phyloP scores from a whole-genome alignment of 805 yeast genomes.

The Ogataea pilisensis region DNA sequence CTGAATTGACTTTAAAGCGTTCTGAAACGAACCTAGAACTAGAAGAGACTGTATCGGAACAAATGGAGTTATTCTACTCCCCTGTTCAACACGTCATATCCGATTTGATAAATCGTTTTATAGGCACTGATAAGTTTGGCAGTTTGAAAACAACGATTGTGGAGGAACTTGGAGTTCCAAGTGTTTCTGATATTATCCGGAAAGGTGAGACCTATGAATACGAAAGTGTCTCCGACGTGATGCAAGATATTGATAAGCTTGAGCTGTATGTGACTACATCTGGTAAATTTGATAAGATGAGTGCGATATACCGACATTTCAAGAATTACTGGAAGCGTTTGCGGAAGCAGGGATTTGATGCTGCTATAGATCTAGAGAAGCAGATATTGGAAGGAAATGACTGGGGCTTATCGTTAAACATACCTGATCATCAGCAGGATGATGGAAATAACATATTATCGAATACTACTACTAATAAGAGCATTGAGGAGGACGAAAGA shows the following conservation, averaged over 20 bases:
- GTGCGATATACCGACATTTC: conserved; percentile 14
- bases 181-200: conserved; percentile 24
- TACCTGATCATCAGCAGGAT: too few species aligned
- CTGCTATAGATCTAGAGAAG: conserved; percentile 8
- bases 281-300: conserved; percentile 7
- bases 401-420: too few species aligned
- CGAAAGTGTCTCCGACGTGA: conserved; percentile 23
- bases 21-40: conserved; percentile 25
- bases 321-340: conserved; percentile 16
- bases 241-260: conserved; percentile 31
- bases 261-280: conserved; percentile 15
- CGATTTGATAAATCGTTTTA: conserved; percentile 14
- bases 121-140: conserved; percentile 24
- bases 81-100: conserved; percentile 28
- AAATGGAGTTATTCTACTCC: conserved; percentile 24
- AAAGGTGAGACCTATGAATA: conserved; percentile 28
- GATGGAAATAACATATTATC: too few species aligned
- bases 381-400: conserved; percentile 1
- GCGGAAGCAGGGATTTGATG: conserved; percentile 7
- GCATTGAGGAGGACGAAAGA: too few species aligned
- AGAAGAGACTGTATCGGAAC: conserved; percentile 24
- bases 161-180: conserved; percentile 10
- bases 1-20: conserved; percentile 31
- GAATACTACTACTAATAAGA: too few species aligned
- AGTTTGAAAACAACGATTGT: conserved; percentile 5